Evolutionary conservation across 2,329 filamentous ascomycete species (phyloP).

Genomic region (Boeremia exigua): DNA sequence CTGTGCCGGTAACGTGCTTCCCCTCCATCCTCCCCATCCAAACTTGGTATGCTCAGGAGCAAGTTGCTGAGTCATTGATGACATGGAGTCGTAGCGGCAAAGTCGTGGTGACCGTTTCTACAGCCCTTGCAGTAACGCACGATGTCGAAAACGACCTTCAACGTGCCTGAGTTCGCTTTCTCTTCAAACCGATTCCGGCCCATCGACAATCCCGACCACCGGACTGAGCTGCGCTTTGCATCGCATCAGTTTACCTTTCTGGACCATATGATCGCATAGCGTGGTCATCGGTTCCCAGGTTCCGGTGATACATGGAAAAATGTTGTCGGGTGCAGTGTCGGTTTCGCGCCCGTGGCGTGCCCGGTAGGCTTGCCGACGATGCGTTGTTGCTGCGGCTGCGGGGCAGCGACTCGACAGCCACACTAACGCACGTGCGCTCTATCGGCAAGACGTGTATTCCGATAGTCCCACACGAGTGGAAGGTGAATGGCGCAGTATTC

Average conservation of each 20-base stretch:
- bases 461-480: constrained; percentile 1
- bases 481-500: background rate
- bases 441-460: constrained; percentile 15
- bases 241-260: constrained; percentile 1
- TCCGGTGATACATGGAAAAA: background rate
- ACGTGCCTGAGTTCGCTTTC: background rate
- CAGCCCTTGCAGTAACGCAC: background rate
- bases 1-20: constrained; percentile 14
- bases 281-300: background rate
- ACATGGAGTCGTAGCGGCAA: constrained; percentile 3
- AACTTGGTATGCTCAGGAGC: background rate
- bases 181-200: background rate
- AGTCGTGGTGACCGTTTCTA: background rate
- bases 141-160: background rate
- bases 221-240: constrained; percentile 5
- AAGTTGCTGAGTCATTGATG: constrained; percentile 21
- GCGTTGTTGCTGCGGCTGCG: constrained; percentile 8
- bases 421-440: constrained; percentile 7
- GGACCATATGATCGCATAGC: background rate
- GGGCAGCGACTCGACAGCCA: constrained; percentile 8
- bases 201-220: background rate
- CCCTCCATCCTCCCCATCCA: constrained; percentile 7
- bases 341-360: constrained; percentile 9
- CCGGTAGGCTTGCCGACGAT: constrained; percentile 13
- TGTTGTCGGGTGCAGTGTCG: constrained; percentile 5